Conservation (phyloP, 1,284 basidiomycete species). For the Lignosus rhinocerotis region DNA sequence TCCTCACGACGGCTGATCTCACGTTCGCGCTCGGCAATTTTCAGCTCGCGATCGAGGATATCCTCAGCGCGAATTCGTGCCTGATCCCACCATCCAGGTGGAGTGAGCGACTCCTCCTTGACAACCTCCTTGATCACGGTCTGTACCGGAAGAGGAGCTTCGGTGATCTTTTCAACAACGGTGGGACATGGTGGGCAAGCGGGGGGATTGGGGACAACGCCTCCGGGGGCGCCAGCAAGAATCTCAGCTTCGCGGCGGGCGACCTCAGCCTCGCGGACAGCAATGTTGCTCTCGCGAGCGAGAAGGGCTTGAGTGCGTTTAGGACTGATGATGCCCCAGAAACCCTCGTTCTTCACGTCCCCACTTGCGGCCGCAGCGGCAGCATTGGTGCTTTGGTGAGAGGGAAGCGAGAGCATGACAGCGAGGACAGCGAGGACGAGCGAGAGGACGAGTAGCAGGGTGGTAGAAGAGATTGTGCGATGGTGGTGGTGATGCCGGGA, state of each 20-base stretch:
- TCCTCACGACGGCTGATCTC: conserved; percentile 83
- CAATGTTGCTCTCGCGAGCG: conserved; percentile 72
- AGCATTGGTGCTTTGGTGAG: conserved; percentile 36
- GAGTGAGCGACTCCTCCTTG: conserved; percentile 73
- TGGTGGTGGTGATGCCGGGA: conserved; percentile 75
- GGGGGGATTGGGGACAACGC: conserved; percentile 53
- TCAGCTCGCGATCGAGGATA: conserved; percentile 77
- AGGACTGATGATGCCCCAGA: conserved; percentile 72
- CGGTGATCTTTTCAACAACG: conserved; percentile 48
- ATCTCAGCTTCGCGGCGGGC: conserved; percentile 82
- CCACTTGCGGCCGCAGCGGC: conserved; percentile 37
- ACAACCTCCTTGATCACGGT: conserved; percentile 84
- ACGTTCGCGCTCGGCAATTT: conserved; percentile 78
- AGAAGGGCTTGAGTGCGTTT: conserved; percentile 79
- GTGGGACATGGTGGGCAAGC: conserved; percentile 62
- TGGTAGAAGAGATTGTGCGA: conserved; percentile 85
- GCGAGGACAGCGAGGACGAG: conserved; percentile 80
- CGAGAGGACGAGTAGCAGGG: conserved; percentile 78
- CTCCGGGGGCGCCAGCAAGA: conserved; percentile 75
- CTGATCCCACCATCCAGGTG: conserved; percentile 71
- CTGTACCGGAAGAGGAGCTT: conserved; percentile 57
- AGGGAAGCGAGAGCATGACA: conserved; percentile 81
- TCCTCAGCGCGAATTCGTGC: conserved; percentile 71
- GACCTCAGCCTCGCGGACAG: conserved; percentile 78
- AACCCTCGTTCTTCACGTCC: conserved; percentile 46